Percentiles rank a stretch among this genome's conserved stretches.
phyloP scores from a whole-genome alignment of 2,329 filamentous ascomycete species.

The Thelonectria discophora region DNA sequence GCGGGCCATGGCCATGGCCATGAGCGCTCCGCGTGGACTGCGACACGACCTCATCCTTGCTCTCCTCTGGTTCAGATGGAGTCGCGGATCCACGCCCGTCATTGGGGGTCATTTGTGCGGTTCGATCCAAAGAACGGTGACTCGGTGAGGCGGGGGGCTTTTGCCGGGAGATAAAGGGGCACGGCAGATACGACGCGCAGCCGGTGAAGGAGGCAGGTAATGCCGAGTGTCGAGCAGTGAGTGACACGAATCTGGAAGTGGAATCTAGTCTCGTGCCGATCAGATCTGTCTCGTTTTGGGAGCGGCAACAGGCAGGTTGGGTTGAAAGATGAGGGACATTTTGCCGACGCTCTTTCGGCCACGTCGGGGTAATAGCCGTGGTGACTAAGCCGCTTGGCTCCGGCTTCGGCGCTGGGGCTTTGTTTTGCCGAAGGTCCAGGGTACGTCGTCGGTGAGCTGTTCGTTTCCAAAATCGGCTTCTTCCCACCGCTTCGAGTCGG shows the following conservation, averaged over 20 bases:
- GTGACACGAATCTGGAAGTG: not conserved
- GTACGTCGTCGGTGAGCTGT: no score
- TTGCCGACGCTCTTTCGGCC: slow-evolving; percentile 17
- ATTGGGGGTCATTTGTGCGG: slow-evolving; percentile 16
- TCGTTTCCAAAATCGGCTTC: slow-evolving; percentile 20
- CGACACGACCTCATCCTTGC: slow-evolving; percentile 31
- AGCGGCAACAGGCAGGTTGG: not conserved
- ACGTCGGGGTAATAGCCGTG: slow-evolving; percentile 20
- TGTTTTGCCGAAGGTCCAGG: slow-evolving; percentile 16
- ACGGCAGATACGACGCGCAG: not conserved
- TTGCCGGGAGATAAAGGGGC: slow-evolving; percentile 12
- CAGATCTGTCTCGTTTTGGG: slow-evolving; percentile 12
- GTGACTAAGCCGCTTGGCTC: slow-evolving; percentile 31
- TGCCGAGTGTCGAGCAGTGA: not conserved
- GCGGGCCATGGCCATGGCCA: slow-evolving; percentile 24
- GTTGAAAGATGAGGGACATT: slow-evolving; percentile 11
- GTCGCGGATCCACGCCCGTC: slow-evolving; percentile 25
- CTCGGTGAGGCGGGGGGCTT: slow-evolving; percentile 3
- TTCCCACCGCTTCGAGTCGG: slow-evolving; percentile 21
- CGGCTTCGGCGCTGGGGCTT: slow-evolving; percentile 1
- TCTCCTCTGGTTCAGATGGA: slow-evolving; percentile 32
- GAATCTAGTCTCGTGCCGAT: slow-evolving; percentile 27
- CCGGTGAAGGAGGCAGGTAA: slow-evolving; percentile 2
- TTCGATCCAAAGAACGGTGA: not conserved
- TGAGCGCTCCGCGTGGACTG: slow-evolving; percentile 24